Conservation (phyloP, 192 early-diverging fungal species). For the Backusella mclennaniae region DNA sequence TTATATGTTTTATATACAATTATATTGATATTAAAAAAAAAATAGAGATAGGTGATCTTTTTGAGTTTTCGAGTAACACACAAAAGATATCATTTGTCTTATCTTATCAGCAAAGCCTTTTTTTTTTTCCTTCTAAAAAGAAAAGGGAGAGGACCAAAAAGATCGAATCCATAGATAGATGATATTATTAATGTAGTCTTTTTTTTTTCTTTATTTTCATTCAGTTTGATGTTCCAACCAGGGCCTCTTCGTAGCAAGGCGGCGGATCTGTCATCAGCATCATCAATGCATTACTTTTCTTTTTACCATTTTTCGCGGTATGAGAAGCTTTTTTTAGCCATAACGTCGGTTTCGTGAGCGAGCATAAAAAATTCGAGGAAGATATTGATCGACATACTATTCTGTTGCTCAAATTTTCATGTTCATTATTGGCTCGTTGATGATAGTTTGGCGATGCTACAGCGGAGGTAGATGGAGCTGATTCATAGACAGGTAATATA, state of each 20-base stretch:
- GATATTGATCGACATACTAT: not conserved
- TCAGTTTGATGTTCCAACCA: slow-evolving; percentile 33
- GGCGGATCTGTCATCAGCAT: slow-evolving; percentile 9
- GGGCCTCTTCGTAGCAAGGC: not conserved
- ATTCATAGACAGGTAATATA: slow-evolving; percentile 17
- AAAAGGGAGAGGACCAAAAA: not conserved
- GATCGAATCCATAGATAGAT: not conserved
- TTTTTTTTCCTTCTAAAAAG: not conserved
- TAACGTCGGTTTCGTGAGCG: not conserved
- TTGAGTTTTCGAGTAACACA: not conserved
- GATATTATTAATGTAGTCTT: slow-evolving; percentile 34
- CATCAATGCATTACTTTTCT: not conserved
- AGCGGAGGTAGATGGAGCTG: not conserved
- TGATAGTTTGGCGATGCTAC: not conserved
- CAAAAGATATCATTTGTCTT: not conserved
- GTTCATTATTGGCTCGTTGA: not conserved
- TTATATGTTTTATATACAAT: not conserved
- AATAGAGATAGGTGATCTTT: not conserved
- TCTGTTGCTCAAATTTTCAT: not conserved
- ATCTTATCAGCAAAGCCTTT: slow-evolving; percentile 7
- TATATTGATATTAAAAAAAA: not conserved
- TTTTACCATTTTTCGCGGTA: not conserved
- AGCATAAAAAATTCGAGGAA: not conserved
- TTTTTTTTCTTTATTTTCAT: slow-evolving; percentile 45
- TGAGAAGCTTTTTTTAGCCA: slow-evolving; percentile 6